Base-by-base conservation (phyloP, 768 basidiomycete genomes). In the Russula griseocarnosa region DNA sequence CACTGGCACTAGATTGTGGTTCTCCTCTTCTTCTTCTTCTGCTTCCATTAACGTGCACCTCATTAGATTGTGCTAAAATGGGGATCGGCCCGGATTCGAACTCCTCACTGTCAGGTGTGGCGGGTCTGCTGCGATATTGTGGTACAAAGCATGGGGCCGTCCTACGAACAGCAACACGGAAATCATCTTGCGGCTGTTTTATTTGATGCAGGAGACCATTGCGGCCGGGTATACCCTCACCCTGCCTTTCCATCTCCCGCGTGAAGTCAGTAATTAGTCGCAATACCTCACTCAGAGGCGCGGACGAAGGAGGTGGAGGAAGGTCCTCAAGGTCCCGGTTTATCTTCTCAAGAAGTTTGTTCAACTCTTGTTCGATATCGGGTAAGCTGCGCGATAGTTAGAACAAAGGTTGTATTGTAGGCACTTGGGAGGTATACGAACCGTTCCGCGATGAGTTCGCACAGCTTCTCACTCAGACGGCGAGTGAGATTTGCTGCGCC, bases 381-480 rank as follows among this genome's bases (percentile, higher is more conserved):
- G 88, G 87, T 0, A 90, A 76, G 51, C 89, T 90, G 60, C 22
- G 16, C 2, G 13, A 52, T 34, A 11, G 32, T 60, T 38, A 44
- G 53, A 22, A 16, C 5, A 56, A 38, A 18, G 0, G 13, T 18
- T 40, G 26, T 20, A 16, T 28, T 2, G 7, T 26, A 2, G 6
- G 34, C n/a, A 34, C 22, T 18, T 10, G 16, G 22, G 26, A 40
- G 9, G 24, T 24, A 32, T 24, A 72, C 75, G 3, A 60, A 87
- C 89, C 85, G 75, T 65, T 83, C 83, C 0, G 79, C 73, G 46
- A 90, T 87, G 3, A 87, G 73, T 32, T 85, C 82, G 0, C 86
- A 86, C 0, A 92, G 70, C 9, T 88, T 80, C 0, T 73, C 64
- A 61, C 88, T 87, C 42, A 91, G 72, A 6, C 81, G 75, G 26